Conservation (phyloP, 371 early-diverging fungal genomes). For the Circinella umbellata region DNA sequence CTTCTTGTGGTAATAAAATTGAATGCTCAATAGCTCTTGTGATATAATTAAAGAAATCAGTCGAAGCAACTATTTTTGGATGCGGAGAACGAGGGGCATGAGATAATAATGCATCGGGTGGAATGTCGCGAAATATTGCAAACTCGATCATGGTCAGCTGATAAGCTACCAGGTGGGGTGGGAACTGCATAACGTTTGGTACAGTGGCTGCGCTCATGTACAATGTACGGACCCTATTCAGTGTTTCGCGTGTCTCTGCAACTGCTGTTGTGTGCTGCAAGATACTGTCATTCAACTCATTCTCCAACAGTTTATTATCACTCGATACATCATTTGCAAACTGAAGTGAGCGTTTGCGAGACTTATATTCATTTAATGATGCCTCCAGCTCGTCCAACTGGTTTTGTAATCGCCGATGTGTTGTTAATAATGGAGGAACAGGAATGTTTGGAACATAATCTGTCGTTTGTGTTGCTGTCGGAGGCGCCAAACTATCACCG, state of each 20-base stretch:
- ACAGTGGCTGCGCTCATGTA: constrained; percentile 57
- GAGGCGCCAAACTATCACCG: constrained; percentile 35
- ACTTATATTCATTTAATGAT: constrained; percentile 26
- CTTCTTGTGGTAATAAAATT: constrained; percentile 60
- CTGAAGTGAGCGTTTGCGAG: constrained; percentile 23
- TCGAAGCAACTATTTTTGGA: constrained; percentile 65
- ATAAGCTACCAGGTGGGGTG: constrained; percentile 69
- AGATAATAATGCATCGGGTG: constrained; percentile 58
- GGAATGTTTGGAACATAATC: constrained; percentile 52
- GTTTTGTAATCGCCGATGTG: constrained; percentile 43
- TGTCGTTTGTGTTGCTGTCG: constrained; percentile 23
- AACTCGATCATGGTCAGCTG: constrained; percentile 74
- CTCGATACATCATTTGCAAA: constrained; percentile 12
- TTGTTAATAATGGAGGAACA: constrained; percentile 50
- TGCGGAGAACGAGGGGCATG: constrained; percentile 70
- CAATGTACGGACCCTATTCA: constrained; percentile 54
- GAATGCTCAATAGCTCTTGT: constrained; percentile 75
- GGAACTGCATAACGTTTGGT: constrained; percentile 64
- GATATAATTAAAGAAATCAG: constrained; percentile 82
- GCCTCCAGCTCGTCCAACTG: constrained; percentile 36
- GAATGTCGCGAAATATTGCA: constrained; percentile 67
- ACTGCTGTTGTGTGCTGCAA: constrained; percentile 43
- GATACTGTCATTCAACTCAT: constrained; percentile 41
- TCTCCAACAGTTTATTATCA: constrained; percentile 21
- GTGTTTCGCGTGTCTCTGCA: constrained; percentile 47